A percentile compares a stretch with the other conserved stretches of the same genome.
Conservation (phyloP, 495 filamentous ascomycete species). For the Hypomontagnella monticulosa region DNA sequence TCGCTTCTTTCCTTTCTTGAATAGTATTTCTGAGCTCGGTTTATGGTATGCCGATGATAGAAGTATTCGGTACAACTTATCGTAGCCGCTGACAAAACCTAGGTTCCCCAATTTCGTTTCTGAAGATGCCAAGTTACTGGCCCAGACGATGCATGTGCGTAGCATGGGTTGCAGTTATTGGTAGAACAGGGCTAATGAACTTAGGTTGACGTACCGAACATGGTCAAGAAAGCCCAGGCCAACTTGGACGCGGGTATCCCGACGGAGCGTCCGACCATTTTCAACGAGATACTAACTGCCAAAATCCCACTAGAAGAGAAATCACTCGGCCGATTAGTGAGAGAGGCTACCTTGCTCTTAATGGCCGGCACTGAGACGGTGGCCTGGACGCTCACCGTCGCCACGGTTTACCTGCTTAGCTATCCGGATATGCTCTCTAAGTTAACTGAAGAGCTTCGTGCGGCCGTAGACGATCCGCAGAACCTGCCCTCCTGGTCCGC, state of each 20-base stretch:
- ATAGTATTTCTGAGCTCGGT: background rate
- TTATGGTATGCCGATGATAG: constrained; percentile 7
- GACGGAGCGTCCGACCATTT: constrained; percentile 15
- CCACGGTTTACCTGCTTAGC: too few relatives aligned
- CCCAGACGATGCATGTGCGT: constrained; percentile 28
- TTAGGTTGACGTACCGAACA: constrained; percentile 23
- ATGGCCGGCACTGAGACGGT: too few relatives aligned
- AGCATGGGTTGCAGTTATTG: background rate
- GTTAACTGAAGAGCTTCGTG: too few relatives aligned
- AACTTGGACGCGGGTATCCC: background rate
- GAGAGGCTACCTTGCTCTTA: too few relatives aligned
- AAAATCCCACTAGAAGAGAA: too few relatives aligned
- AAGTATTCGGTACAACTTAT: background rate
- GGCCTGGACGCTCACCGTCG: too few relatives aligned
- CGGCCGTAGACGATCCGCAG: too few relatives aligned
- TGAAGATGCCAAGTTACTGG: background rate
- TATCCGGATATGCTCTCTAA: too few relatives aligned
- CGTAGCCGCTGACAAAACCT: background rate
- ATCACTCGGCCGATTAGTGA: too few relatives aligned
- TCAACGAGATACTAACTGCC: background rate
- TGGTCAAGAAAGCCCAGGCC: constrained; percentile 7
- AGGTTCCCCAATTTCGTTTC: constrained; percentile 25
- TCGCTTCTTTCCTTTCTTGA: constrained; percentile 34
- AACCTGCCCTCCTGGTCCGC: too few relatives aligned
- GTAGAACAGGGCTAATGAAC: background rate